A percentile compares a stretch with the other conserved stretches of the same genome.
Evolutionary conservation across 1,284 basidiomycete species (phyloP).

Genomic region (Bjerkandera adusta): DNA sequence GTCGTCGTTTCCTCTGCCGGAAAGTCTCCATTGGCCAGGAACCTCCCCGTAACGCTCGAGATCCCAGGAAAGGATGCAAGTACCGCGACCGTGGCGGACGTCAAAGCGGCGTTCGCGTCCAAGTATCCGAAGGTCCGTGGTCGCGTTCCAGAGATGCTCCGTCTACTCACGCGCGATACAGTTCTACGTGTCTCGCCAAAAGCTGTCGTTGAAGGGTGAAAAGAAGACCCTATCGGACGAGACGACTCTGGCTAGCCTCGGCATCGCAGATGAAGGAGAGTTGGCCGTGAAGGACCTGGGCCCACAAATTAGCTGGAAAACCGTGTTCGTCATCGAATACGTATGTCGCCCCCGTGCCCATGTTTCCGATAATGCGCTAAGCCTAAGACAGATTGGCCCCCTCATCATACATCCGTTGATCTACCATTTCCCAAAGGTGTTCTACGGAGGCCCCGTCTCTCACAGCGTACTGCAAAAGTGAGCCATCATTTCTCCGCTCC

Average conservation of each 20-base stretch:
- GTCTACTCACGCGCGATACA: slow-evolving; percentile 29
- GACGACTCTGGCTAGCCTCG: slow-evolving; percentile 54
- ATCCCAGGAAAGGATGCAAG: slow-evolving; percentile 44
- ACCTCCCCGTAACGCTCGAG: slow-evolving; percentile 57
- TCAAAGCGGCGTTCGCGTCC: slow-evolving; percentile 56
- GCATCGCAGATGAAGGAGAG: slow-evolving; percentile 55
- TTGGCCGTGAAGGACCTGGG: slow-evolving; percentile 86
- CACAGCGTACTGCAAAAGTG: slow-evolving; percentile 82
- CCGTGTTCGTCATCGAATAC: slow-evolving; percentile 90
- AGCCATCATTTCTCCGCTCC: background rate
- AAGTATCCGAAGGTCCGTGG: slow-evolving; percentile 58
- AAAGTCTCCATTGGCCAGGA: slow-evolving; percentile 43
- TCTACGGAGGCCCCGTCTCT: slow-evolving; percentile 68
- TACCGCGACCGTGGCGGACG: slow-evolving; percentile 52
- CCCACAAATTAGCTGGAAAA: slow-evolving; percentile 82
- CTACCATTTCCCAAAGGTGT: slow-evolving; percentile 67
- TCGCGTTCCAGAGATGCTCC: background rate
- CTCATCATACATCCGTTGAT: slow-evolving; percentile 89
- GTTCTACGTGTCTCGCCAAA: slow-evolving; percentile 75
- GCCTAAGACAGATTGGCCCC: slow-evolving; percentile 85
- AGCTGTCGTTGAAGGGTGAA: slow-evolving; percentile 62
- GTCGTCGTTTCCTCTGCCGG: slow-evolving; percentile 53
- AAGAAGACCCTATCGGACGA: slow-evolving; percentile 64
- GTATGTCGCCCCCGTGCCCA: slow-evolving; percentile 53
- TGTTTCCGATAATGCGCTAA: background rate